Conservation (phyloP, 495 filamentous ascomycete genomes). For the Patellaria atrata region DNA sequence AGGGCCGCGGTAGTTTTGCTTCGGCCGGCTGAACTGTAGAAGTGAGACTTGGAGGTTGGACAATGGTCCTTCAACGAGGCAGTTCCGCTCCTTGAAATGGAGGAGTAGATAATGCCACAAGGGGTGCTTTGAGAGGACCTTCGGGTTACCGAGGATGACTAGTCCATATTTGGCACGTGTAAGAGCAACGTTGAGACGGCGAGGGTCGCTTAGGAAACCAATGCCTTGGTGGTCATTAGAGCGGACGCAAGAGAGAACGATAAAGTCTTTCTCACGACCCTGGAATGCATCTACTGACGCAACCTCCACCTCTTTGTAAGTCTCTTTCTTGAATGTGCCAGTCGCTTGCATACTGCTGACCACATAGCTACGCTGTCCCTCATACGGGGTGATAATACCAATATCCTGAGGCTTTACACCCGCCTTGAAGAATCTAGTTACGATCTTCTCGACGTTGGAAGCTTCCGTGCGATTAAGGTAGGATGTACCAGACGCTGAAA, state of each 20-base stretch:
- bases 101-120: conserved; percentile 93
- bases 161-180: conserved; percentile 94
- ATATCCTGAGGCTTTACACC: conserved; percentile 84
- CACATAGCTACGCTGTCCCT: conserved; percentile 96
- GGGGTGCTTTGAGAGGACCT: conserved; percentile 94
- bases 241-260: conserved; percentile 93
- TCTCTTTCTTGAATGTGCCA: conserved; percentile 93
- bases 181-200: conserved; percentile 96
- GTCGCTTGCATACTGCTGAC: conserved; percentile 98
- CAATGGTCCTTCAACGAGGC: conserved; percentile 91
- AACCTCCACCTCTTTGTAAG: conserved; percentile 97
- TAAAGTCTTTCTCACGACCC: conserved; percentile 97
- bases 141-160: conserved; percentile 94
- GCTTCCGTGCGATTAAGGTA: conserved; percentile 97
- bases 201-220: conserved; percentile 95
- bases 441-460: conserved; percentile 93
- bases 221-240: conserved; percentile 99
- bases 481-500: conserved; percentile 91
- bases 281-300: conserved; percentile 98
- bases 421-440: conserved; percentile 99
- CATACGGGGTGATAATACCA: conserved; percentile 97
- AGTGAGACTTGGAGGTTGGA: conserved; percentile 90
- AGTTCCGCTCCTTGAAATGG: conserved; percentile 96
- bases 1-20: conserved; percentile 80
- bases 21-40: conserved; percentile 88